Conservation (phyloP, 495 filamentous ascomycete species). For the Glarea lozoyensis region DNA sequence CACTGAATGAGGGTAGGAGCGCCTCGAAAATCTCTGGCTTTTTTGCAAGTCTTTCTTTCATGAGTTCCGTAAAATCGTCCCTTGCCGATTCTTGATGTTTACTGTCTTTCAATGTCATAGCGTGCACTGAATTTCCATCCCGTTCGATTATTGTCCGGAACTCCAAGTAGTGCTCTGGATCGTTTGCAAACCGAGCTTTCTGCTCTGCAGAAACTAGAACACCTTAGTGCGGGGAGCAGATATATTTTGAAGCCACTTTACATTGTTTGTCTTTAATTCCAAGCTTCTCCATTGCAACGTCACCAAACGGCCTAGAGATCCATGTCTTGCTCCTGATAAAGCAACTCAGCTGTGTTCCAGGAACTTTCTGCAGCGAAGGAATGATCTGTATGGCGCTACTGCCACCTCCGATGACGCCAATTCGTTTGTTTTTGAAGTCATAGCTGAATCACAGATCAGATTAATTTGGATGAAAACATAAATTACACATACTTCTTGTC, state of each 20-base stretch:
- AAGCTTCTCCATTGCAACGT: conserved; percentile 12
- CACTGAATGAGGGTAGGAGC: conserved; percentile 48
- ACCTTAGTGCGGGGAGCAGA: conserved; percentile 10
- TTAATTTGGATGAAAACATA: background rate
- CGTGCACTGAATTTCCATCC: conserved; percentile 47
- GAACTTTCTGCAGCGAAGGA: conserved; percentile 33
- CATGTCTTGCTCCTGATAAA: conserved; percentile 61
- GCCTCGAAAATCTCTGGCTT: conserved; percentile 17
- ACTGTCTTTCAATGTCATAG: conserved; percentile 43
- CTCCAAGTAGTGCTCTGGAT: conserved; percentile 31
- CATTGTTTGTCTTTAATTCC: too few relatives aligned
- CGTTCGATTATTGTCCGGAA: conserved; percentile 32
- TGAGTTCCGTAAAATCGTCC: conserved; percentile 23
- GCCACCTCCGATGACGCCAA: conserved; percentile 46
- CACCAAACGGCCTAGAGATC: conserved; percentile 50
- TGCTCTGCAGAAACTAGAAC: conserved; percentile 40
- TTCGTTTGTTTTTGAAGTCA: conserved; percentile 35
- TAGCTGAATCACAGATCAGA: conserved; percentile 14
- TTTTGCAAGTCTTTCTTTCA: conserved; percentile 14
- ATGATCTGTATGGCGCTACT: conserved; percentile 49
- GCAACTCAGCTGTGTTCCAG: conserved; percentile 43
- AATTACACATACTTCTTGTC: conserved; percentile 23
- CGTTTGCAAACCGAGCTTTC: conserved; percentile 34
- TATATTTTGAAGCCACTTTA: too few relatives aligned
- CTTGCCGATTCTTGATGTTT: conserved; percentile 39